A percentile compares a stretch with the other conserved stretches of the same genome.
These are phyloP conservation scores for Serendipita sp. DNA, from an alignment of 768 basidiomycete species.

Conservation along the genomic window DNA sequence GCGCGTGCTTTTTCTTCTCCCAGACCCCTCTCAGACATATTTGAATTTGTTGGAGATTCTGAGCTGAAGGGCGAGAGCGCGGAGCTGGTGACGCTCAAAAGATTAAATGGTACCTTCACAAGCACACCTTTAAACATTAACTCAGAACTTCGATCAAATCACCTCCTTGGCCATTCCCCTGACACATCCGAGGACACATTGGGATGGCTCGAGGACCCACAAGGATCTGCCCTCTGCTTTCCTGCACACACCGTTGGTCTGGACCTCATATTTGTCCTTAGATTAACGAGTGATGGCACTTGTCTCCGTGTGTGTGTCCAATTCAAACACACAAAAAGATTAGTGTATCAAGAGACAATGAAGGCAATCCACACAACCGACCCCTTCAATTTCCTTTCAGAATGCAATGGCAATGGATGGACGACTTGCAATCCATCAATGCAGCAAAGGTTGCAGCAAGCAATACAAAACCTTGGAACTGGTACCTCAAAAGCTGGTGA, in stretches of 20 bases:
- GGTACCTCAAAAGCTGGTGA: not conserved
- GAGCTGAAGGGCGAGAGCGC: not conserved
- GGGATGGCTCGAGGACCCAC: not conserved
- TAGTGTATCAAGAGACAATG: not conserved
- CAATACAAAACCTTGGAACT: not conserved
- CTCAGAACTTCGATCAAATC: not conserved
- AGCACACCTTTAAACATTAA: not conserved
- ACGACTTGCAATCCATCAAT: not conserved
- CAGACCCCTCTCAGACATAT: not conserved
- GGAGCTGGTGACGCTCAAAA: not conserved
- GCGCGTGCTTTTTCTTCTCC: not conserved
- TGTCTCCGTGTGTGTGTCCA: not conserved
- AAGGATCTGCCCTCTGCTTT: not conserved
- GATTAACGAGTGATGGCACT: not conserved
- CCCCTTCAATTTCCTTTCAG: not conserved
- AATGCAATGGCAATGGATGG: not conserved
- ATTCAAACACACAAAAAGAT: not conserved
- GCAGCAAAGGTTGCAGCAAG: not conserved
- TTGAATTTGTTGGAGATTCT: not conserved
- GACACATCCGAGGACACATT: not conserved
- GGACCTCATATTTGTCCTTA: not conserved
- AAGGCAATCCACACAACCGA: not conserved
- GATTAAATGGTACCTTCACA: not conserved
- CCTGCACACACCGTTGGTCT: not conserved
- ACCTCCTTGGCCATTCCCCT: not conserved